Evolutionary conservation across 495 filamentous ascomycete species (phyloP).

Genomic region (Elaphomyces granulatus): DNA sequence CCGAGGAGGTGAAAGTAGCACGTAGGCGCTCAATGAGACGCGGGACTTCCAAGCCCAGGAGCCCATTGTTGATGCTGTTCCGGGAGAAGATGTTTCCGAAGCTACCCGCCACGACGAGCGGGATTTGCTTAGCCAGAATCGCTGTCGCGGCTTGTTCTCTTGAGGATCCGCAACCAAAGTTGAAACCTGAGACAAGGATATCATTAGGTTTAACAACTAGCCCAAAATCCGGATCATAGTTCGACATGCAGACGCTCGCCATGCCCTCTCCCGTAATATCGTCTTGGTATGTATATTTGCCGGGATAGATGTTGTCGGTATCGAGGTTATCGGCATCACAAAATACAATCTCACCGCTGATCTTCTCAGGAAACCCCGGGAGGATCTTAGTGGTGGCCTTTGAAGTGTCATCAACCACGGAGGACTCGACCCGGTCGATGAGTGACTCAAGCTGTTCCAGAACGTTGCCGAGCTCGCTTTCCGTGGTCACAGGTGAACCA

Average conservation of each 20-base stretch:
- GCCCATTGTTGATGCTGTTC: slow-evolving; percentile 70
- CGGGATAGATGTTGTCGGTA: slow-evolving; percentile 51
- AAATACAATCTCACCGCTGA: slow-evolving; percentile 7
- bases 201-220: slow-evolving; percentile 40
- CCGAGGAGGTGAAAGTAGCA: slow-evolving; percentile 25
- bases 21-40: slow-evolving; percentile 46
- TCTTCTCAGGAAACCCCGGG: background rate
- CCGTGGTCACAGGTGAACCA: slow-evolving; percentile 27
- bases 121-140: slow-evolving; percentile 60
- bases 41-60: slow-evolving; percentile 62
- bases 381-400: slow-evolving; percentile 7
- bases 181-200: slow-evolving; percentile 61
- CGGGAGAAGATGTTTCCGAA: slow-evolving; percentile 67
- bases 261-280: slow-evolving; percentile 49
- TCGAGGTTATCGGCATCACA: slow-evolving; percentile 9
- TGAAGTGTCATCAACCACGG: slow-evolving; percentile 1
- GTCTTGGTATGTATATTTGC: slow-evolving; percentile 72
- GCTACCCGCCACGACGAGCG: slow-evolving; percentile 57
- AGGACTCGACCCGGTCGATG: slow-evolving; percentile 25
- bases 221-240: slow-evolving; percentile 54
- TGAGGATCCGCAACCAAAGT: slow-evolving; percentile 60
- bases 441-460: slow-evolving; percentile 40
- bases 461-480: slow-evolving; percentile 44
- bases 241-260: slow-evolving; percentile 67
- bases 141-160: slow-evolving; percentile 72